These are phyloP conservation scores for Skeletonema tropicum DNA, from an alignment of 108 stramenopile species.

Conservation along the genomic window DNA sequence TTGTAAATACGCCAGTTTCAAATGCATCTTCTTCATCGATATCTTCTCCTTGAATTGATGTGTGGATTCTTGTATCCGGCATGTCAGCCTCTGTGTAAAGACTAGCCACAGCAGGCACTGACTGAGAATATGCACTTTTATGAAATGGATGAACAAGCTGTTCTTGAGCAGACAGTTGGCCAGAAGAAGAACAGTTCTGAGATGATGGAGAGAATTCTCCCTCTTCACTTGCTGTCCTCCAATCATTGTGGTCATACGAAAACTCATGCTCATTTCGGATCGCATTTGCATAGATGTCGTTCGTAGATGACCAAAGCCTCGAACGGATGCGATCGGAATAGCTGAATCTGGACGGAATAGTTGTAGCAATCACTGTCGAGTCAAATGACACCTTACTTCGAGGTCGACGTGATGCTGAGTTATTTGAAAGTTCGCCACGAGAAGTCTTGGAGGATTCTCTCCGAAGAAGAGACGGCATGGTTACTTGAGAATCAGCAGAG, in stretches of 20 bases:
- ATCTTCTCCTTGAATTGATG: background rate
- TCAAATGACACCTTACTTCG: constrained; percentile 45
- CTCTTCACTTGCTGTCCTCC: constrained; percentile 35
- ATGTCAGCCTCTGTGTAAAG: background rate
- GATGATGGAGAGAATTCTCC: constrained; percentile 1
- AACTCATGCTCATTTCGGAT: constrained; percentile 41
- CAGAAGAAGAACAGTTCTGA: background rate
- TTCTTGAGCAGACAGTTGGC: constrained; percentile 7
- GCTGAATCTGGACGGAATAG: constrained; percentile 29
- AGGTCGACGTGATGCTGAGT: constrained; percentile 1
- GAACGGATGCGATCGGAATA: constrained; percentile 32
- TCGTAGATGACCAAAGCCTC: constrained; percentile 39
- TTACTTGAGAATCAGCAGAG: constrained; percentile 15
- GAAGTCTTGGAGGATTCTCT: constrained; percentile 6
- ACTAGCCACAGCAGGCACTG: background rate
- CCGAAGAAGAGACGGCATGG: background rate
- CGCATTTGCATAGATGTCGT: constrained; percentile 32
- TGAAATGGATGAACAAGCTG: constrained; percentile 32
- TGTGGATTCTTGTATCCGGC: background rate
- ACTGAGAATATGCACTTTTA: constrained; percentile 13
- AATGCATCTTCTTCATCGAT: background rate
- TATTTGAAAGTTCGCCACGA: constrained; percentile 14
- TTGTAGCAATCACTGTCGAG: constrained; percentile 41
- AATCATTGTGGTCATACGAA: constrained; percentile 25
- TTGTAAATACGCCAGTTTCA: background rate